Percentiles rank a stretch among this genome's conserved stretches.
Evolutionary conservation across 192 early-diverging fungal species (phyloP).

Genomic region (Phlyctochytrium planicorne): DNA sequence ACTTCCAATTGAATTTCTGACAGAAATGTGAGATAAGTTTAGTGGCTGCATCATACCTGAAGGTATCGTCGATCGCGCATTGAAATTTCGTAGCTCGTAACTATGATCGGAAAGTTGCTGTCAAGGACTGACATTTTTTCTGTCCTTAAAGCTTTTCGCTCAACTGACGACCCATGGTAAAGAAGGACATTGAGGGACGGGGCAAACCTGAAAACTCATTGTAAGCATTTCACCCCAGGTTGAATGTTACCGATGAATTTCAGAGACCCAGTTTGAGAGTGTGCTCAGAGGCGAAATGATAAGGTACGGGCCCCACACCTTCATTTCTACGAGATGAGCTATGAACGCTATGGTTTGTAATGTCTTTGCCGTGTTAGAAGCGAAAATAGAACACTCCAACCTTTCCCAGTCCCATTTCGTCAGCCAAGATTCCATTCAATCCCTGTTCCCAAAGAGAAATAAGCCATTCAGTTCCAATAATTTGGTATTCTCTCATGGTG

Average conservation of each 20-base stretch:
- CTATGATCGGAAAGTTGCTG: slow-evolving; percentile 74
- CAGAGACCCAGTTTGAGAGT: slow-evolving; percentile 88
- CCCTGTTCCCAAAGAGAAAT: slow-evolving; percentile 94
- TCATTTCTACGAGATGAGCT: slow-evolving; percentile 73
- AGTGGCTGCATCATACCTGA: slow-evolving; percentile 41
- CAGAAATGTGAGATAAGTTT: neutral
- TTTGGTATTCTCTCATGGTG: slow-evolving; percentile 85
- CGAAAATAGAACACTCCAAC: slow-evolving; percentile 21
- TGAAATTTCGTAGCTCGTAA: slow-evolving; percentile 89
- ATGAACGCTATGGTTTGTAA: slow-evolving; percentile 93
- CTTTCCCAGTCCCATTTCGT: slow-evolving; percentile 94
- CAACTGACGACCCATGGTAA: slow-evolving; percentile 80
- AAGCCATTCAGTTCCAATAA: slow-evolving; percentile 95
- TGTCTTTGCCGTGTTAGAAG: slow-evolving; percentile 50
- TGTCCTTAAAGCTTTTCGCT: slow-evolving; percentile 68
- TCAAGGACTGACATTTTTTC: slow-evolving; percentile 63
- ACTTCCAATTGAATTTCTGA: slow-evolving; percentile 75
- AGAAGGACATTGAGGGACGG: slow-evolving; percentile 75
- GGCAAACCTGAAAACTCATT: slow-evolving; percentile 63
- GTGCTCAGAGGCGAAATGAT: slow-evolving; percentile 89
- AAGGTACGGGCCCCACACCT: slow-evolving; percentile 84
- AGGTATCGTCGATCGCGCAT: slow-evolving; percentile 81
- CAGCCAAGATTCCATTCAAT: slow-evolving; percentile 92
- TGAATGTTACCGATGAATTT: slow-evolving; percentile 68
- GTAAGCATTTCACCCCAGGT: neutral